Evolutionary conservation across 352 stramenopile species (phyloP), one percentile per base, ranked within the genome.

Genomic region (Lagenidium giganteum): DNA sequence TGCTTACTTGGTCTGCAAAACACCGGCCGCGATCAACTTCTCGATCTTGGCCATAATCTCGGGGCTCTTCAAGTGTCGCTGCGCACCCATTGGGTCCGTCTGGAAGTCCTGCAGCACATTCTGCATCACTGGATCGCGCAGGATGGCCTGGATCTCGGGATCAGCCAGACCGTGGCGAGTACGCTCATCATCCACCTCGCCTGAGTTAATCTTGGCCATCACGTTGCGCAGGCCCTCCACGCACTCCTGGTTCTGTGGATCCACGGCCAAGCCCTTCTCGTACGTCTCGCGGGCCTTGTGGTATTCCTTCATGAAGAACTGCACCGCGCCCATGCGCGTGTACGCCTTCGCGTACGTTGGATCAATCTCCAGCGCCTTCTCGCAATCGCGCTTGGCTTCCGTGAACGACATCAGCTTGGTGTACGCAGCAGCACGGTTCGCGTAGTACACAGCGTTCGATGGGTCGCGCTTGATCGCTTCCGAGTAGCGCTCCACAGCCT

Each of bases 261-360:
- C 96, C 20, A 99, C 52, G 31, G 86, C 64, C 32, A 99, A 65
- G 8, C 97, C 97, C 51, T 96, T 93, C 54, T 97, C 86, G 71
- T 98, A 99, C 31, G 83, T 96, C 55, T 98, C 91, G 36, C 97
- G 83, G 13, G 96, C 95, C 72, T 99, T 99, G 86, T 99, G 96
- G 74, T 97, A 98, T 54, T 99, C 96, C 78, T 99, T 99, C 83
- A 99, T 97, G 52, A 98, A 96, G 52, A 98, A 96, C 73, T 99
- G 95, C 63, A 99, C 99, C 47, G 98, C 96, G 16, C 96, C 97
- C 59, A 99, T 97, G 29, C 96, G 95, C 21, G 87, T 94, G 77
- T 97, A 99, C 11, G 96, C 96, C 77, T 99, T 99, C 30, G 99
- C 96, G 64, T 99, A 99, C 61, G 98, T 98, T 4, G 91, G 91